phyloP scores from a whole-genome alignment of 495 filamentous ascomycete species.

The Paragyromitra xinjiangensis region DNA sequence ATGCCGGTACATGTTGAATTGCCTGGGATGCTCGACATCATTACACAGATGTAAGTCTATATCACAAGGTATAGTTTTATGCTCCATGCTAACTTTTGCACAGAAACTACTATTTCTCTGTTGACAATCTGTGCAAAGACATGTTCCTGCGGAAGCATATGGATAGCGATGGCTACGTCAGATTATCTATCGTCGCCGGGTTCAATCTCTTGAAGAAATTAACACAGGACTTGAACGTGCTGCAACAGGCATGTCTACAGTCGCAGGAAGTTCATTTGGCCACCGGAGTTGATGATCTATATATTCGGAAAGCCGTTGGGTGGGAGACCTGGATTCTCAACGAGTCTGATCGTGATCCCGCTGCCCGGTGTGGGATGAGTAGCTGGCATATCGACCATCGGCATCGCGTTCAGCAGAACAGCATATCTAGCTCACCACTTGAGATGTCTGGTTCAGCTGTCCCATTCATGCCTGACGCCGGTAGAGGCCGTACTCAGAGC shows the following conservation, averaged over 20 bases:
- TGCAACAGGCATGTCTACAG: slow-evolving; percentile 76
- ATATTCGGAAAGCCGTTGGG: slow-evolving; percentile 77
- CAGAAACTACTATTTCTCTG: slow-evolving; percentile 90
- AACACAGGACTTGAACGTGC: slow-evolving; percentile 74
- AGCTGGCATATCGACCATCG: slow-evolving; percentile 37
- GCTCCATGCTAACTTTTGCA: slow-evolving; percentile 49
- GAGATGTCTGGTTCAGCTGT: slow-evolving; percentile 56
- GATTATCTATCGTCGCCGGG: slow-evolving; percentile 73
- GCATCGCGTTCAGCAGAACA: slow-evolving; percentile 29
- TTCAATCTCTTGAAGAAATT: slow-evolving; percentile 86
- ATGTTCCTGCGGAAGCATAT: slow-evolving; percentile 86
- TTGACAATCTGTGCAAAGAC: slow-evolving; percentile 96
- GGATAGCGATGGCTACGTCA: slow-evolving; percentile 94
- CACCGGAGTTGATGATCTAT: slow-evolving; percentile 73
- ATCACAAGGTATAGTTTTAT: not conserved
- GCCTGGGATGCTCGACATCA: slow-evolving; percentile 66
- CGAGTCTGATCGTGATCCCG: slow-evolving; percentile 68
- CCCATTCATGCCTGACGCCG: slow-evolving; percentile 48
- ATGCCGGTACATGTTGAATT: slow-evolving; percentile 59
- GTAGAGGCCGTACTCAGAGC: slow-evolving; percentile 37
- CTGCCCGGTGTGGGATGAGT: slow-evolving; percentile 58
- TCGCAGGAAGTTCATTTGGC: slow-evolving; percentile 76
- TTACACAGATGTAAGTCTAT: slow-evolving; percentile 71
- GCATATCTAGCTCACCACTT: slow-evolving; percentile 30
- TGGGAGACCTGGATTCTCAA: slow-evolving; percentile 84